Conservation (phyloP, 2,329 filamentous ascomycete genomes). For the Fusarium staphyleae region DNA sequence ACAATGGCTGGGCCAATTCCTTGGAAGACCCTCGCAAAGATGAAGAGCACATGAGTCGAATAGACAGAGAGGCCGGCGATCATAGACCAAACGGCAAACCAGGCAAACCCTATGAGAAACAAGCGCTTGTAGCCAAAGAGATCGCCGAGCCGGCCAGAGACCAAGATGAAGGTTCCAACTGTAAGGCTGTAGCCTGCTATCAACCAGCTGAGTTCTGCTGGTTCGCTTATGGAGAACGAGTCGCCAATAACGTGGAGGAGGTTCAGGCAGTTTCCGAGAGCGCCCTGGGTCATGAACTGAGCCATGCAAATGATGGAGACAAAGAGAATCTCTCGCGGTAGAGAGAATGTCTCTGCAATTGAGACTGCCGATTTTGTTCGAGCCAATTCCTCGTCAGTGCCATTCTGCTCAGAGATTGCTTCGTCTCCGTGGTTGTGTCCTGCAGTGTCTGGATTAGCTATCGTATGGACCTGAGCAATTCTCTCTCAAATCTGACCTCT, state of each 20-base stretch:
- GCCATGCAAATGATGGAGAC: conserved; percentile 18
- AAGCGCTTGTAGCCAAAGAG: conserved; percentile 64
- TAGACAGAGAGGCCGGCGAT: conserved; percentile 53
- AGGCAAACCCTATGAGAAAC: conserved; percentile 60
- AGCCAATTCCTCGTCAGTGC: conserved; percentile 16
- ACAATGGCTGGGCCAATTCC: conserved; percentile 68
- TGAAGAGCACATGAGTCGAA: conserved; percentile 54
- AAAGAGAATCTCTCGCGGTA: conserved; percentile 15
- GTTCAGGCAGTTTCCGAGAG: conserved; percentile 20
- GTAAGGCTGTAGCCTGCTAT: conserved; percentile 46
- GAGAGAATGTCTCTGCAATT: conserved; percentile 18
- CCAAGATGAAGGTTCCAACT: conserved; percentile 64
- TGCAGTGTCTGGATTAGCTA: too few relatives aligned
- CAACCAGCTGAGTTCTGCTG: background rate
- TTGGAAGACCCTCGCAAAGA: conserved; percentile 61
- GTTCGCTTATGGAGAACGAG: conserved; percentile 10
- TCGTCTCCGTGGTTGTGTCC: background rate
- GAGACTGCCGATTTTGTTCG: conserved; percentile 14
- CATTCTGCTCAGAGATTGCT: background rate
- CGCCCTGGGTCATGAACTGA: conserved; percentile 25
- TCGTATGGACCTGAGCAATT: too few relatives aligned
- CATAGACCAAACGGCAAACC: conserved; percentile 62
- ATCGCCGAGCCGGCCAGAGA: conserved; percentile 64
- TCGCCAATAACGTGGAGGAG: conserved; percentile 17
- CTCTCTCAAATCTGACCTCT: too few relatives aligned